Percentiles rank a stretch among this genome's conserved stretches.
Evolutionary conservation across 164 flowering plant genomes (phyloP).

Genomic region (Berberis vulgaris): DNA sequence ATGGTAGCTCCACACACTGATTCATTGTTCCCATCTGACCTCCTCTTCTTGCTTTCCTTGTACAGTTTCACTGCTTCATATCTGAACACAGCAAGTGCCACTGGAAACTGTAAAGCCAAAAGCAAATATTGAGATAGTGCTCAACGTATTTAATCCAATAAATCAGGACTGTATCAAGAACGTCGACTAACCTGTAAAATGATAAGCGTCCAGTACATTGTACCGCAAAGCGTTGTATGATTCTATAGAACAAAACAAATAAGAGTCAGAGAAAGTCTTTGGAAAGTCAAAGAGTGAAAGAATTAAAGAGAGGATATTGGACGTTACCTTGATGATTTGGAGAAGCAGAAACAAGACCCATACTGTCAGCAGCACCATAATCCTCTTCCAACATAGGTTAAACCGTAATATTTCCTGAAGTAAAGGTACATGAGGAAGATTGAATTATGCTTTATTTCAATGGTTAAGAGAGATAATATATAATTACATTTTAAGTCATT

Average conservation of each 20-base stretch:
- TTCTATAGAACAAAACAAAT: slow-evolving; percentile 33
- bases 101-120: slow-evolving; percentile 49
- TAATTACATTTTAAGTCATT: too few species aligned
- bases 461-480: background rate
- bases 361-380: slow-evolving; percentile 37
- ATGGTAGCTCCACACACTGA: slow-evolving; percentile 72
- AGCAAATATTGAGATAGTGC: too few species aligned
- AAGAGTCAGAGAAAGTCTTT: background rate
- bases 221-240: slow-evolving; percentile 37
- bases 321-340: slow-evolving; percentile 66
- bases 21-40: slow-evolving; percentile 44
- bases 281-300: background rate
- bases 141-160: background rate
- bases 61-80: slow-evolving; percentile 64
- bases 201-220: slow-evolving; percentile 35
- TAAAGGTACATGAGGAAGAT: background rate
- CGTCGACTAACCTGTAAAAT: slow-evolving; percentile 13
- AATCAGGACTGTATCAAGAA: background rate
- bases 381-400: slow-evolving; percentile 56
- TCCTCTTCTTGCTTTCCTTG: slow-evolving; percentile 56
- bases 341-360: slow-evolving; percentile 67
- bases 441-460: background rate
- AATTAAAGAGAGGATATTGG: background rate
- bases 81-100: slow-evolving; percentile 53
- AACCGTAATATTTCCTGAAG: slow-evolving; percentile 52